phyloP scores from a whole-genome alignment of 441 rosid genomes.

The Arabidopsis hybrid region DNA sequence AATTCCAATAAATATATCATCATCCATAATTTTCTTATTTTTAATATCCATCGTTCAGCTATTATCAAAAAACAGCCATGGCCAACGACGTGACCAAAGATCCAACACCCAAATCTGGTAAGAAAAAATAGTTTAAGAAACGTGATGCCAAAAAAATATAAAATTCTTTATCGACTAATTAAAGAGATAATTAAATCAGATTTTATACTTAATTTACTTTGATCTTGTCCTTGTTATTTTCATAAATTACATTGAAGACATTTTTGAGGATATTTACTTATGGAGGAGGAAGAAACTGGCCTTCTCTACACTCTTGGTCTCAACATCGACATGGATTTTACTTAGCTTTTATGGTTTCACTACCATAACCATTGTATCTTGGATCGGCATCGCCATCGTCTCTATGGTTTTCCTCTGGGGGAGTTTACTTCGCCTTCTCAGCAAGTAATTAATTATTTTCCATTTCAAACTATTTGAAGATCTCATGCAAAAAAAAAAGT shows the following conservation, averaged over 20 bases:
- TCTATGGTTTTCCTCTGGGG: constrained; percentile 64
- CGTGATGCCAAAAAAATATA: background rate
- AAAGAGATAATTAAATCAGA: background rate
- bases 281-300: constrained; percentile 73
- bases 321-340: constrained; percentile 60
- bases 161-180: background rate
- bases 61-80: constrained; percentile 18
- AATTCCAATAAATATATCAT: background rate
- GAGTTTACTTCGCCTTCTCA: constrained; percentile 57
- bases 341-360: constrained; percentile 56
- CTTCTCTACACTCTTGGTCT: constrained; percentile 40
- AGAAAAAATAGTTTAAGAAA: constrained; percentile 1
- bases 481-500: background rate
- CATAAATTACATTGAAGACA: constrained; percentile 34
- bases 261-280: constrained; percentile 51
- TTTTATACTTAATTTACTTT: background rate
- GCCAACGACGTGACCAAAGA: constrained; percentile 41
- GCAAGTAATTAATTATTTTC: constrained; percentile 51
- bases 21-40: background rate
- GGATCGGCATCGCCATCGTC: constrained; percentile 51
- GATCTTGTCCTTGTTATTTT: background rate
- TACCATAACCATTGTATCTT: constrained; percentile 58
- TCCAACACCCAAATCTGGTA: constrained; percentile 44
- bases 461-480: background rate
- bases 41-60: background rate